Percentiles rank a stretch among this genome's conserved stretches.
phyloP scores from a whole-genome alignment of 805 yeast genomes.

The Metschnikowia peoriensis region DNA sequence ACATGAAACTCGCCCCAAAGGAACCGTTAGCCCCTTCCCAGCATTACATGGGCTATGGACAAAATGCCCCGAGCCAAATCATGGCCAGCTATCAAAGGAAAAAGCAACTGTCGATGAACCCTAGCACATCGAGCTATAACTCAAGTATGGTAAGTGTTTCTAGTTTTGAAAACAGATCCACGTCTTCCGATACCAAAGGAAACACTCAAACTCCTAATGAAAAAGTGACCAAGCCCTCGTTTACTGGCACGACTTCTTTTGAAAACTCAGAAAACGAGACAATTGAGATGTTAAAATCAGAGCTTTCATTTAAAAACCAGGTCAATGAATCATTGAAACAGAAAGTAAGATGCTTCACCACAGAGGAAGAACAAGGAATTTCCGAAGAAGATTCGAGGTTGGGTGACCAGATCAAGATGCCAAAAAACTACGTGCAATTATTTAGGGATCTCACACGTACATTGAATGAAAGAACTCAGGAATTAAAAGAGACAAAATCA shows the following conservation, averaged over 20 bases:
- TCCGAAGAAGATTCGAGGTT: slow-evolving; percentile 5
- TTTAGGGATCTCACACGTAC: slow-evolving; percentile 49
- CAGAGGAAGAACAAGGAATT: slow-evolving; percentile 7
- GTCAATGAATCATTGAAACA: slow-evolving; percentile 36
- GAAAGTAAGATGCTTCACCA: slow-evolving; percentile 24
- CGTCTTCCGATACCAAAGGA: slow-evolving; percentile 12
- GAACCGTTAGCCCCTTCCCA: slow-evolving; percentile 6
- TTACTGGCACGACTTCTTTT: neutral
- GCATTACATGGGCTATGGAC: slow-evolving; percentile 7
- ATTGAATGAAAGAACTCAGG: slow-evolving; percentile 43
- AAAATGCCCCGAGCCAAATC: slow-evolving; percentile 5
- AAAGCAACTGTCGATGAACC: slow-evolving; percentile 21
- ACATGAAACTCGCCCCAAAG: slow-evolving; percentile 6
- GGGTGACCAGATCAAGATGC: slow-evolving; percentile 31
- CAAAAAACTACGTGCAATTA: slow-evolving; percentile 44
- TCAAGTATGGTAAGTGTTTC: slow-evolving; percentile 16
- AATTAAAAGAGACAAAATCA: slow-evolving; percentile 58
- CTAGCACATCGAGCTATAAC: slow-evolving; percentile 32
- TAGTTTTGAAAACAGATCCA: slow-evolving; percentile 10
- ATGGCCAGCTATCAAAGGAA: slow-evolving; percentile 10
- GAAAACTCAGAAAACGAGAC: slow-evolving; percentile 8
- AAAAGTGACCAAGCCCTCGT: slow-evolving; percentile 1
- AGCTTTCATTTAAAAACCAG: slow-evolving; percentile 54
- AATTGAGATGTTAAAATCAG: slow-evolving; percentile 44
- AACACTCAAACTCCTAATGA: slow-evolving; percentile 2